Percentiles rank a stretch among this genome's conserved stretches.
These are phyloP conservation scores for Pichia occidentalis DNA, from an alignment of 805 yeast species.

Conservation along the genomic window DNA sequence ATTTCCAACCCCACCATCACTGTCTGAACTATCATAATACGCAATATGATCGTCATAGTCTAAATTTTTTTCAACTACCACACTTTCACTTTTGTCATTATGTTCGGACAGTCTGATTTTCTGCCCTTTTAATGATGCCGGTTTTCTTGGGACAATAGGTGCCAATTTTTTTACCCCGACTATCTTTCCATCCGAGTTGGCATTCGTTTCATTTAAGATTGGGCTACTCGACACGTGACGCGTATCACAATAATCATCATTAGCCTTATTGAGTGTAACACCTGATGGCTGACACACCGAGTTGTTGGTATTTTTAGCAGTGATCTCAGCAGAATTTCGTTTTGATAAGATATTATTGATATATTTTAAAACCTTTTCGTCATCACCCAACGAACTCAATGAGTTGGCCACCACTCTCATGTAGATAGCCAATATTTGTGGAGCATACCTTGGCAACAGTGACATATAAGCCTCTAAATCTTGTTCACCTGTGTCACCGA, in stretches of 20 bases:
- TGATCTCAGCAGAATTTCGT: conserved; percentile 8
- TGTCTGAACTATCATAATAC: not conserved
- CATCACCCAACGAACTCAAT: conserved; percentile 47
- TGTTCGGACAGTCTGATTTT: not conserved
- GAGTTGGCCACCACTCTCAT: conserved; percentile 72
- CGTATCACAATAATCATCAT: too few species aligned
- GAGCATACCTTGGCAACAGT: conserved; percentile 55
- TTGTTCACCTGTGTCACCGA: conserved; percentile 95
- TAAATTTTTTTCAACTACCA: not conserved
- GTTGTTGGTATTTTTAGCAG: conserved; percentile 4
- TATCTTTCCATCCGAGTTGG: conserved; percentile 3
- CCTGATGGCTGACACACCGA: too few species aligned
- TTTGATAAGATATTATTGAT: conserved; percentile 15
- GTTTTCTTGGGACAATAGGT: conserved; percentile 46
- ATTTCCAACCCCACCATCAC: not conserved
- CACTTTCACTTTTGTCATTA: not conserved
- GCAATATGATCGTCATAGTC: not conserved
- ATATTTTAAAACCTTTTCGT: conserved; percentile 23
- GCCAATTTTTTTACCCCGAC: conserved; percentile 14
- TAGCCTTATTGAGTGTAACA: too few species aligned
- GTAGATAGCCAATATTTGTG: conserved; percentile 64
- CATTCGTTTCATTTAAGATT: too few species aligned
- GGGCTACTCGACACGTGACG: too few species aligned
- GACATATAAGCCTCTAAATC: conserved; percentile 88
- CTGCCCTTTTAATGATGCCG: conserved; percentile 26